Evolutionary conservation across 768 basidiomycete genomes (phyloP).

Genomic region (Tricholoma sp.): DNA sequence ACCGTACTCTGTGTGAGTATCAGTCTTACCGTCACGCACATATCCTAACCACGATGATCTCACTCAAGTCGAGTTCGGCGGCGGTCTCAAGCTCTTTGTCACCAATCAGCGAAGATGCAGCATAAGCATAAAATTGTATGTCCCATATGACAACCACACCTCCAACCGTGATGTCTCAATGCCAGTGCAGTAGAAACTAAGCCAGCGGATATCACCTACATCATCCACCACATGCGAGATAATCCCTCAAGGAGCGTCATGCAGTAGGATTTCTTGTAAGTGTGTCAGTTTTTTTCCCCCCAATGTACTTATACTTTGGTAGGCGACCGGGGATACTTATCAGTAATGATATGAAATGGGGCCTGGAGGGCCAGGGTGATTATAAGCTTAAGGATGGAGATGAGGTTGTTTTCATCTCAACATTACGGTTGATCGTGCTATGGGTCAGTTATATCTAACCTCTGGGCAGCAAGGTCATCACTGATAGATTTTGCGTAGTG

Average conservation of each 20-base stretch:
- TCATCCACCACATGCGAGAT: slow-evolving; percentile 75
- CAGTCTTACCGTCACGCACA: too few species aligned
- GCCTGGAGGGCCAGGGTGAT: slow-evolving; percentile 89
- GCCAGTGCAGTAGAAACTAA: slow-evolving; percentile 20
- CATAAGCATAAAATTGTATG: slow-evolving; percentile 46
- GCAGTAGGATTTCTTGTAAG: slow-evolving; percentile 83
- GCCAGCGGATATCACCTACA: slow-evolving; percentile 62
- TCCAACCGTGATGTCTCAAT: neutral
- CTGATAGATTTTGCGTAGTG: too few species aligned
- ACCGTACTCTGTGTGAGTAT: too few species aligned
- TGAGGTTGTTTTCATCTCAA: slow-evolving; percentile 95
- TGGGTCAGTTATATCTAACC: too few species aligned
- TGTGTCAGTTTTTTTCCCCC: too few species aligned
- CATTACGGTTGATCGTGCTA: slow-evolving; percentile 76
- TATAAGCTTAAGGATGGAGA: slow-evolving; percentile 76
- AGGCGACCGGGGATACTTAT: slow-evolving; percentile 97
- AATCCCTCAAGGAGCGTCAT: slow-evolving; percentile 81
- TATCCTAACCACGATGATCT: too few species aligned
- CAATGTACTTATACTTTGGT: too few species aligned
- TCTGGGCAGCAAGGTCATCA: too few species aligned
- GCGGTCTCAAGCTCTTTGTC: slow-evolving; percentile 85
- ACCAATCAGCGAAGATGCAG: slow-evolving; percentile 57
- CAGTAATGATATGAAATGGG: slow-evolving; percentile 97
- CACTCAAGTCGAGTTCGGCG: slow-evolving; percentile 65
- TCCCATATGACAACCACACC: slow-evolving; percentile 32